Percentiles rank a stretch among this genome's conserved stretches.
Conservation (phyloP, 2,329 filamentous ascomycete genomes). For the Cordyceps fumosorosea region DNA sequence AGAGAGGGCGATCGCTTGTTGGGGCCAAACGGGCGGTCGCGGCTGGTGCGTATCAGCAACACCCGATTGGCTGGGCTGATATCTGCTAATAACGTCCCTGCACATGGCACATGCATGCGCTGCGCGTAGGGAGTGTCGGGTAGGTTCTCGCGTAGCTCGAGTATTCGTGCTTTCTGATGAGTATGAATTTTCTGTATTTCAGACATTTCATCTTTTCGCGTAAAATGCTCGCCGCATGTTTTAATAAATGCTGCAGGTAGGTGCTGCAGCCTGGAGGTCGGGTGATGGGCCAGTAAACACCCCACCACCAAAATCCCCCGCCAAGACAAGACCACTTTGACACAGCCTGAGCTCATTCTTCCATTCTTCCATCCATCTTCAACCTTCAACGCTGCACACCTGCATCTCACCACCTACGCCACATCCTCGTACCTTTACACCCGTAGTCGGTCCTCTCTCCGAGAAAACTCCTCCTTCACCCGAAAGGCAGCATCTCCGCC, state of each 20-base stretch:
- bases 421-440: too few species aligned
- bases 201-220: neutral
- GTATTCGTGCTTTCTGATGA: neutral
- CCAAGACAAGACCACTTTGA: neutral
- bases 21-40: neutral
- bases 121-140: too few species aligned
- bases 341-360: neutral
- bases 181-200: too few species aligned
- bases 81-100: neutral
- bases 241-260: neutral
- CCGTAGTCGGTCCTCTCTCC: too few species aligned
- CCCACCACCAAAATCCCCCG: neutral
- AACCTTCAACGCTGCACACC: too few species aligned
- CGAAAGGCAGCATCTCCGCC: neutral
- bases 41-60: conserved; percentile 6
- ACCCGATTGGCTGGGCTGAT: conserved; percentile 9
- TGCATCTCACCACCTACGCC: too few species aligned
- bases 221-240: neutral
- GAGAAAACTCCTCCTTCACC: too few species aligned
- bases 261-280: neutral
- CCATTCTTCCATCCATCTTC: too few species aligned
- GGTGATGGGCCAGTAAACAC: neutral
- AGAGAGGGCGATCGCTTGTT: too few species aligned
- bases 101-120: too few species aligned
- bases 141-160: neutral